Base-by-base conservation (phyloP, 305 asterid species). In the Petunia hybrid region DNA sequence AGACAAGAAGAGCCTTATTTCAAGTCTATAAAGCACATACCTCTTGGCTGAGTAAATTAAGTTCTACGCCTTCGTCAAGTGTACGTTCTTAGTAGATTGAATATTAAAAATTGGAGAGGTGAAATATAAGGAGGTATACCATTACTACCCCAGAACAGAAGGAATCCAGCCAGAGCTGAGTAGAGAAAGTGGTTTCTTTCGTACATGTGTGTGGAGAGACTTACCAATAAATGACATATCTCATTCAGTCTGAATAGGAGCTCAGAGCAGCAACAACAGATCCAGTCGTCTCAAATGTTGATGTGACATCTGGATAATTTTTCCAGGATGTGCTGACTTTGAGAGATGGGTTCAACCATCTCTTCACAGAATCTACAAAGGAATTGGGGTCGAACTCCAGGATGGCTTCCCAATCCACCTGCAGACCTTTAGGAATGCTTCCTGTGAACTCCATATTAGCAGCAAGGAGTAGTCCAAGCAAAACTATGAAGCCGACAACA, bases 391-490 rank as follows among this genome's bases (percentile, higher is more conserved):
- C 93, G 2, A 89, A 85, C 82, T 91, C 93, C 41, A 96, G 91
- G 81, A 94, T 89, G 84, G 99, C 99, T 83, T 96, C 99, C 99
- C 99, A 96, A 60, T 96, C 98, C 80, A 94, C 88, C 92, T 96
- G 98, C 51, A 92, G 74, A 6, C 97, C 98, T 82, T 91, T 91
- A 1, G 99, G 99, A 80, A 96, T 90, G 89, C 90, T 93, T 82
- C 98, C 99, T n/a, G 91, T 89, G 88, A 93, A 94, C 86, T 96
- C 98, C 98, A 96, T 94, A 85, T 96, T 96, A 78, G 98, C 98
- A 4, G 99, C 99, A 46, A 96, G 97, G 43, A 94, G 82, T 81
- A 96, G 85, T 80, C 99, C 98, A 38, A 96, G 95, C 85, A 94
- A 82, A 84, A 94, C 98, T 59, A 89, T 83, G 16, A 94, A 87